Percentiles rank a stretch among this genome's conserved stretches.
Evolutionary conservation across 2,329 filamentous ascomycete genomes (phyloP).

Genomic region (Penicillium capsulatum): DNA sequence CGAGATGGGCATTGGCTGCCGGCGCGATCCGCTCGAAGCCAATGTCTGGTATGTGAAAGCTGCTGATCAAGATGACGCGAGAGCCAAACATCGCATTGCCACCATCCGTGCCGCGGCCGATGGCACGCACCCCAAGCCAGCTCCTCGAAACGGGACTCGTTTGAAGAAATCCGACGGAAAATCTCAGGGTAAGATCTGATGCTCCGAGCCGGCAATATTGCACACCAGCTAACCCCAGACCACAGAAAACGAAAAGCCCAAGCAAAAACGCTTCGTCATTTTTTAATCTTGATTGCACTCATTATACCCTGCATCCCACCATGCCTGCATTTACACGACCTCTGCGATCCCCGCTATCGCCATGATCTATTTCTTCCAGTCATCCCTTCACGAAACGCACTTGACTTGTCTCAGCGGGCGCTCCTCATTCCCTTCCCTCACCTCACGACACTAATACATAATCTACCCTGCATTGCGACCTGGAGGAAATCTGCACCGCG

Average conservation of each 20-base stretch:
- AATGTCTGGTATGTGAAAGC: conserved; percentile 99
- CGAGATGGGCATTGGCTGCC: conserved; percentile 96
- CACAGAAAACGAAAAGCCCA: conserved; percentile 16
- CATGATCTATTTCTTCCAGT: no score
- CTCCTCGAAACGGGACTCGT: conserved; percentile 19
- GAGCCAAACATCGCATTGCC: conserved; percentile 78
- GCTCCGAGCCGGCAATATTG: conserved; percentile 1
- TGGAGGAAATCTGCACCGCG: no score
- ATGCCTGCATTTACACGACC: conserved; percentile 1
- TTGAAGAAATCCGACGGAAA: conserved; percentile 10
- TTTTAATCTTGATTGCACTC: conserved; percentile 9
- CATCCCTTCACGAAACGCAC: no score
- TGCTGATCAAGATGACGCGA: conserved; percentile 84
- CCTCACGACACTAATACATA: no score
- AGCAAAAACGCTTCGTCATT: conserved; percentile 26
- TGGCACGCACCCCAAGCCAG: conserved; percentile 41
- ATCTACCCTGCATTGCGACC: no score
- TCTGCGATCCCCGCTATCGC: no score
- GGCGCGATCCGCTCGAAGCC: conserved; percentile 88
- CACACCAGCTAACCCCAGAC: conserved; percentile 7
- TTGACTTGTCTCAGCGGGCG: no score
- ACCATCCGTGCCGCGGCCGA: conserved; percentile 80
- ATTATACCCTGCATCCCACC: background rate
- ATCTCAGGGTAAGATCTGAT: conserved; percentile 10
- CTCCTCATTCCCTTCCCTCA: no score